Percentiles rank a stretch among this genome's conserved stretches.
phyloP scores from a whole-genome alignment of 2,329 filamentous ascomycete genomes.

The Chaetomiaceae sp. region DNA sequence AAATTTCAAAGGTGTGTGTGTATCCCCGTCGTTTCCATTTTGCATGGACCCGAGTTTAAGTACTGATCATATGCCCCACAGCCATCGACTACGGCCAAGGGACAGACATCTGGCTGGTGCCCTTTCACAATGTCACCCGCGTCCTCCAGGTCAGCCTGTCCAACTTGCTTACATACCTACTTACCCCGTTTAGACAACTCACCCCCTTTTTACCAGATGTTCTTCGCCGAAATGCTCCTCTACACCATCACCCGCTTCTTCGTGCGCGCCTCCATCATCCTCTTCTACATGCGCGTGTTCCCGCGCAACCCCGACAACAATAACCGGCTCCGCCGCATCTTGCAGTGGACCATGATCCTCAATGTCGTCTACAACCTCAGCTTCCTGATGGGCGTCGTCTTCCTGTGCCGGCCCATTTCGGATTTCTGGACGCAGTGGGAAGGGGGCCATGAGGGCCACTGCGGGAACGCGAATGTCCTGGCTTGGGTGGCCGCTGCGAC shows the following conservation, averaged over 20 bases:
- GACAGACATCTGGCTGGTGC: slow-evolving; percentile 48
- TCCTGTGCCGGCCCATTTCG: slow-evolving; percentile 49
- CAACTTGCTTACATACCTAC: no score
- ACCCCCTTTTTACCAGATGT: slow-evolving; percentile 37
- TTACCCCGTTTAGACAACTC: background rate
- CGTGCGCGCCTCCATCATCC: slow-evolving; percentile 46
- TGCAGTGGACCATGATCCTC: slow-evolving; percentile 41
- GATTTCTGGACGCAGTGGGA: slow-evolving; percentile 54
- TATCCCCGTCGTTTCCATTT: no score
- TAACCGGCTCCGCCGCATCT: slow-evolving; percentile 37
- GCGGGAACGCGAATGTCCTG: slow-evolving; percentile 46
- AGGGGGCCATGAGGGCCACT: slow-evolving; percentile 42
- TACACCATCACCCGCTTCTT: slow-evolving; percentile 43
- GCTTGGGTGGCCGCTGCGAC: slow-evolving; percentile 50
- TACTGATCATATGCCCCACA: background rate
- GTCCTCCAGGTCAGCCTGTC: slow-evolving; percentile 31
- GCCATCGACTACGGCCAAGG: slow-evolving; percentile 40
- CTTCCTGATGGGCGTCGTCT: slow-evolving; percentile 42
- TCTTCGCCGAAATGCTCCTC: slow-evolving; percentile 40
- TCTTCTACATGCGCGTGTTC: slow-evolving; percentile 55
- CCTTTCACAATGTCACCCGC: slow-evolving; percentile 37
- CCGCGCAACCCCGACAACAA: slow-evolving; percentile 30
- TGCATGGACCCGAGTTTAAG: background rate
- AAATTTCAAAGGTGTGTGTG: slow-evolving; percentile 12
- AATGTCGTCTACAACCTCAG: slow-evolving; percentile 37